Percentiles rank a stretch among this genome's conserved stretches.
Conservation (phyloP, 106 monocot genomes). For the Acanthochlamys bracteata region DNA sequence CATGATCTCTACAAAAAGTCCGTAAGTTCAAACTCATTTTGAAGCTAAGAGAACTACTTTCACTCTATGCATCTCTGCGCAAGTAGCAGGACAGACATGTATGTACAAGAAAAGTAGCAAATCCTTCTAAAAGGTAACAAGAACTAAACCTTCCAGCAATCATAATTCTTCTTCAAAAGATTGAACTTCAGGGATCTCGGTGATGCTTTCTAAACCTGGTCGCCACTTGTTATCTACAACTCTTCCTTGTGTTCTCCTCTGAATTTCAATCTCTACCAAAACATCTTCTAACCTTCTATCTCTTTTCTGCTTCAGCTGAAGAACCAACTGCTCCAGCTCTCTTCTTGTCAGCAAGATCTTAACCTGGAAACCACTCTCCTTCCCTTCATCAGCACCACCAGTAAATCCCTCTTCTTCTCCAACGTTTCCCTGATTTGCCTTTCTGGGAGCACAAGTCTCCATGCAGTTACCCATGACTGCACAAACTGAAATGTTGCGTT, state of each 20-base stretch:
- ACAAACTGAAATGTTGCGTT: no score
- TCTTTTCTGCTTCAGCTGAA: slow-evolving; percentile 11
- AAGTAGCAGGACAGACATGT: no score
- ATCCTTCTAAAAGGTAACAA: no score
- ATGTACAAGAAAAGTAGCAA: no score
- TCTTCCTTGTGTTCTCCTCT: not conserved
- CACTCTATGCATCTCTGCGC: no score
- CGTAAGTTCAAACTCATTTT: no score
- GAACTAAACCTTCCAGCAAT: no score
- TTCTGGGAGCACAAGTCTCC: slow-evolving; percentile 4
- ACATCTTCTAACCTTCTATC: slow-evolving; percentile 20
- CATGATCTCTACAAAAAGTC: no score
- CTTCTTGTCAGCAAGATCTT: slow-evolving; percentile 23
- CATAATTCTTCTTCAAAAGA: no score
- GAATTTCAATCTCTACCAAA: slow-evolving; percentile 16
- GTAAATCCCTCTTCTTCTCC: not conserved
- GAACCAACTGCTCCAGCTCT: slow-evolving; percentile 21
- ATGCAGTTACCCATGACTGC: slow-evolving; percentile 30
- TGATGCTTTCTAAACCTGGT: slow-evolving; percentile 17
- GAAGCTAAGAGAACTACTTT: no score
- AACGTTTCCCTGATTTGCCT: not conserved
- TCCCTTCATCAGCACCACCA: no score
- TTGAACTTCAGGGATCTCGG: slow-evolving; percentile 10
- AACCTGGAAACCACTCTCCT: slow-evolving; percentile 11
- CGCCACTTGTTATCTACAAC: not conserved